Conservation (phyloP, 2,329 filamentous ascomycete species). For the Rutstroemia sp. region DNA sequence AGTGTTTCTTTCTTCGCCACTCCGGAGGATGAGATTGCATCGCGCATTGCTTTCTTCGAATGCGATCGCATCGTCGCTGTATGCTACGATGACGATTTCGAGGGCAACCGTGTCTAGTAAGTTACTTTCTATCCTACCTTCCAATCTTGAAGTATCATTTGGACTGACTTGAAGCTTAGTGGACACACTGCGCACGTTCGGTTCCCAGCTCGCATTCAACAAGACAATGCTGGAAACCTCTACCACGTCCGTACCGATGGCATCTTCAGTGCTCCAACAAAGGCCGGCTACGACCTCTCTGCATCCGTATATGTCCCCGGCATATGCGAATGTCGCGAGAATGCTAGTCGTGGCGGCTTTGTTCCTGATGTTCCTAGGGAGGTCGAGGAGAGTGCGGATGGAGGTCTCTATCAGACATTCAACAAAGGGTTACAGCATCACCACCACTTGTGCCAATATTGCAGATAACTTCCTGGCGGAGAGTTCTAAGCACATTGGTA, state of each 20-base stretch:
- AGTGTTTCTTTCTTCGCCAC: slow-evolving; percentile 1
- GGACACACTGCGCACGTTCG: background rate
- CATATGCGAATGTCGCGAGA: background rate
- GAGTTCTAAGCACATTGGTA: background rate
- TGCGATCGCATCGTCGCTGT: too few relatives aligned
- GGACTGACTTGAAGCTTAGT: background rate
- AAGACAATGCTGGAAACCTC: background rate
- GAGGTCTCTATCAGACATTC: too few relatives aligned
- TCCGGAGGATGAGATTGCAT: background rate
- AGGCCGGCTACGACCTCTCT: too few relatives aligned
- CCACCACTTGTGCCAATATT: too few relatives aligned
- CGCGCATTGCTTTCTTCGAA: background rate
- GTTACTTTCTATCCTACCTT: too few relatives aligned
- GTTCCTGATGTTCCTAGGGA: too few relatives aligned
- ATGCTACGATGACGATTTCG: too few relatives aligned
- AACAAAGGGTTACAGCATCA: too few relatives aligned
- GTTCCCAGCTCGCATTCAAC: background rate
- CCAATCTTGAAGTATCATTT: too few relatives aligned
- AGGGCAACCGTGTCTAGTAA: too few relatives aligned
- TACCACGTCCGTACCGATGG: background rate
- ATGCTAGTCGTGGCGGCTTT: too few relatives aligned
- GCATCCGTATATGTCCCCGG: background rate
- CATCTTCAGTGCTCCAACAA: background rate
- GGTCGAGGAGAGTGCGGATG: too few relatives aligned
- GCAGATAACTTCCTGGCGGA: background rate